Base-by-base conservation (phyloP, 192 early-diverging fungal genomes). In the Powellomyces hirtus region DNA sequence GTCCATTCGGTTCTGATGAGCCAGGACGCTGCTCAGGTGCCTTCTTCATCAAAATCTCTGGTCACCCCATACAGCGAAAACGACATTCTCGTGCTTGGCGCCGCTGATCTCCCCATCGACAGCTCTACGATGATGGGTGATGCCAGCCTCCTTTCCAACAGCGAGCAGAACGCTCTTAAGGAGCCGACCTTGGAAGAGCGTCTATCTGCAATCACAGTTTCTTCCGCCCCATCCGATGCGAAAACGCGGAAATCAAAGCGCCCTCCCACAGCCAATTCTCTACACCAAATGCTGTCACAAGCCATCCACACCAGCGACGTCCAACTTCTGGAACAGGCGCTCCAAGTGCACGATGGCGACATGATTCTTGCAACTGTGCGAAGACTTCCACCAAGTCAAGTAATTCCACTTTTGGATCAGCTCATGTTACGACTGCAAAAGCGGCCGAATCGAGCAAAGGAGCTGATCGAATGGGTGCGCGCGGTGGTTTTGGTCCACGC, bases 401-500 rank as follows among this genome's bases (percentile, higher is more conserved):
- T 81, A 24, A 59, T 77, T 18, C 79, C 76, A 1, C 65, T 84
- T 26, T 34, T 81, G 45, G 78, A 84, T 31, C 53, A 75, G 38
- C 53, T 84, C 1, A 62, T 72, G 14, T 36, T 55, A 14, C 49
- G 77, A n/a, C 53, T 56, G 7, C 74, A 77, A 50, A 70, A 66
- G 31, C 24, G 64, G 35, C 81, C 81, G 20, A 72, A 38, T 5
- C 71, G 81, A 13, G 81, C 73, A 22, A 29, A 27, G 2, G 31
- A 66, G 8, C 62, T 84, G 18, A 38, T 84, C 44, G 82, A 84
- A 42, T 84, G 82, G 82, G 44, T 84, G 20, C 74, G 82, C 11
- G 70, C 79, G 24, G 42, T 75, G 20, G 52, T 84, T 20, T n/a
- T 78, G 18, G 62, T 53, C 14, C 82, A 84, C 68, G 66, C 77